A percentile compares a stretch with the other conserved stretches of the same genome.
Conservation (phyloP, 176 grass and related monocot genomes). For the Phoenix roebelenii region DNA sequence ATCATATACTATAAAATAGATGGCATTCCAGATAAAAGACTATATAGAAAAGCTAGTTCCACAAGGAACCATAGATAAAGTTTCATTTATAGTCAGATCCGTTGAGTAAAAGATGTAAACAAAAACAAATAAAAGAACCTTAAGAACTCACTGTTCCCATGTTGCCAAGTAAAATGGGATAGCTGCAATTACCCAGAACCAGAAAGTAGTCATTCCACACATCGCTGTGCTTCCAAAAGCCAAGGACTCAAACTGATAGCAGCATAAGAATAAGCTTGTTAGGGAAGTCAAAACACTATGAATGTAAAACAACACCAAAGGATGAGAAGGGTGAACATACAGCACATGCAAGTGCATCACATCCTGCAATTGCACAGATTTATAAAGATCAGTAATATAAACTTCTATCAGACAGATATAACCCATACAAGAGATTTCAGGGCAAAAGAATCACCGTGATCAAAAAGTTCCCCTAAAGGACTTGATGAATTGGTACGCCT, state of each 20-base stretch:
- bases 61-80: too few species aligned
- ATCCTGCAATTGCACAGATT: conserved; percentile 43
- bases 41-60: too few species aligned
- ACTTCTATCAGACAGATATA: not conserved
- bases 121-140: conserved; percentile 13
- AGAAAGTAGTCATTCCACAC: conserved; percentile 72
- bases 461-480: conserved; percentile 98
- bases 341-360: conserved; percentile 97
- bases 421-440: too few species aligned
- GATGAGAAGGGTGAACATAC: conserved; percentile 44
- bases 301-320: not conserved
- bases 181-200: conserved; percentile 80
- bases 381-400: too few species aligned
- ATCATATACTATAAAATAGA: too few species aligned
- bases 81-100: too few species aligned
- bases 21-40: too few species aligned
- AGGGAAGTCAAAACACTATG: too few species aligned
- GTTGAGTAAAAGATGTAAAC: not conserved
- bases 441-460: conserved; percentile 53
- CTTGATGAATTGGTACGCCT: conserved; percentile 99
- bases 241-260: conserved; percentile 79
- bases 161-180: conserved; percentile 93
- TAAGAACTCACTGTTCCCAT: conserved; percentile 86
- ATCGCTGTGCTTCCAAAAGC: conserved; percentile 90
- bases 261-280: not conserved